Conservation (phyloP, 495 filamentous ascomycete genomes). For the Daldinia loculata region DNA sequence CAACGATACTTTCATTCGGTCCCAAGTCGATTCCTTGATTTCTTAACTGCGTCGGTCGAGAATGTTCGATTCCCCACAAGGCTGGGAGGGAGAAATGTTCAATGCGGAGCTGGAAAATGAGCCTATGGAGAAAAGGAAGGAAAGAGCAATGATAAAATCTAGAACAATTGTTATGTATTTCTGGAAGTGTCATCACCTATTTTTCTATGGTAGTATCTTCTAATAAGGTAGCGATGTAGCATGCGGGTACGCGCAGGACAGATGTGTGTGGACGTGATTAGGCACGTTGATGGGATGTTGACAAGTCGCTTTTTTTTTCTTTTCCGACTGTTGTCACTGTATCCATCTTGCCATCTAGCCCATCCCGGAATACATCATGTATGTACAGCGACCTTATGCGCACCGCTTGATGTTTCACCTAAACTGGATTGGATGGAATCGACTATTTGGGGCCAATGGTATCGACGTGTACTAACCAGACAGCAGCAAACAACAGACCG, state of each 20-base stretch:
- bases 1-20: not conserved
- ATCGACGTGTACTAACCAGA: conserved; percentile 13
- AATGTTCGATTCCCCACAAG: not conserved
- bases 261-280: conserved; percentile 34
- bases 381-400: not conserved
- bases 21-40: not conserved
- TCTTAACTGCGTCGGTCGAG: not conserved
- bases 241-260: conserved; percentile 30
- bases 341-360: conserved; percentile 2
- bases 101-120: not conserved
- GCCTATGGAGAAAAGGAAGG: not conserved
- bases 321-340: conserved; percentile 2
- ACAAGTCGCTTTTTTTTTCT: conserved; percentile 23
- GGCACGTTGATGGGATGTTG: conserved; percentile 15
- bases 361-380: not conserved
- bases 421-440: conserved; percentile 14
- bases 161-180: conserved; percentile 19
- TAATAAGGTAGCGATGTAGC: conserved; percentile 7
- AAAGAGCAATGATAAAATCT: not conserved
- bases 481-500: conserved; percentile 18
- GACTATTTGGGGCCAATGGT: conserved; percentile 6
- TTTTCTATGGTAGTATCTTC: conserved; percentile 6
- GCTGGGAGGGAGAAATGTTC: not conserved
- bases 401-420: conserved; percentile 14
- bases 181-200: conserved; percentile 3